Base-by-base conservation (phyloP, 2,329 filamentous ascomycete genomes). In the Claviceps paspali region DNA sequence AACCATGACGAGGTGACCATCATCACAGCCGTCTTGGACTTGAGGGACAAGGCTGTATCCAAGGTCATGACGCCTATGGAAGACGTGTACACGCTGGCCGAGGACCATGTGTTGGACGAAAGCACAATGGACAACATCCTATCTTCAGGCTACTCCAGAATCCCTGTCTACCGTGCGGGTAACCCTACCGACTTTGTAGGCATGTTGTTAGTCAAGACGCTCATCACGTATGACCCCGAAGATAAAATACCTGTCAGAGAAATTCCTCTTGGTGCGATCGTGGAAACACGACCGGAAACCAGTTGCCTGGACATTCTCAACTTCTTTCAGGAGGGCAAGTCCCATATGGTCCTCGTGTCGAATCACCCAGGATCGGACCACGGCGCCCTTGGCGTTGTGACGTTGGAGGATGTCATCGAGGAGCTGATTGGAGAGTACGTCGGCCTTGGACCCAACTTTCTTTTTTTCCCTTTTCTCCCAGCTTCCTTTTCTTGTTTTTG, bases 301-400 rank as follows among this genome's bases (percentile, higher is more conserved):
- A 95, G 87, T 62, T 98, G 91, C 55, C 63, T 98, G 39, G 91
- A 98, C 56, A 96, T 98, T 51, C 85, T 98, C 62, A 98, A 98
- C 63, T 98, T 95, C 60, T 98, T 98, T 65, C 91, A 98, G 59
- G 91, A 98, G 64, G 91, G 91, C 50, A 98, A 98, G 57, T 94
- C 87, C 2, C 91, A 98, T 58, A 94, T 98, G 87, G 88, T 96
- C 0, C 67, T 98, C 21, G 91, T 96, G 7, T 95, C 88, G 0
- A 83, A 94, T 51, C 69, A 61, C 23, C 91, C 91, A 1, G 87
- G 88, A n/a, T 84, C 92, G 46, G 79, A 93, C 50, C 78, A 82
- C 50, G 91, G 91, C 32, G 86, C 87, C 5, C 65, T 94, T 10
- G 91, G 91, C 39, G 91, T 98, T 3, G 85, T 98, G 12, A 98